Conservation (phyloP, 148 eudicot genomes). For the Salicornia ramosissima region DNA sequence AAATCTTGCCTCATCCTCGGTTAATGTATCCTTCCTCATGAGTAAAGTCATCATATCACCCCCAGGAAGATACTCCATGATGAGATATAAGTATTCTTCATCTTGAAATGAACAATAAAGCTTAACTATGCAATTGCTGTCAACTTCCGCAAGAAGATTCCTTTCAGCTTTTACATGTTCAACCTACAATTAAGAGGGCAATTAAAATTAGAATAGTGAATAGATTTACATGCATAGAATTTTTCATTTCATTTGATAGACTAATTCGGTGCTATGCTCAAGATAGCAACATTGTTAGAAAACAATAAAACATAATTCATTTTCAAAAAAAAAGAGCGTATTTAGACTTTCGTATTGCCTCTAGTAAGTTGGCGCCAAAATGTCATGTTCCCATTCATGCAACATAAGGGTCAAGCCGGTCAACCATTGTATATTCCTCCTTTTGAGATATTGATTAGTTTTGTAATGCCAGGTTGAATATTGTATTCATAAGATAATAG, state of each 20-base stretch:
- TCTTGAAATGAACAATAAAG: constrained; percentile 96
- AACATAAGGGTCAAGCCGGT: too few species aligned
- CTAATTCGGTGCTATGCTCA: background rate
- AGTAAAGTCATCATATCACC: constrained; percentile 98
- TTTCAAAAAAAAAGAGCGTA: background rate
- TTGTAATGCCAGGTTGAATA: too few species aligned
- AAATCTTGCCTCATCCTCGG: constrained; percentile 86
- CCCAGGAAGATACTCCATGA: constrained; percentile 98
- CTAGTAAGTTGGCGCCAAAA: background rate
- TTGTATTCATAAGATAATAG: background rate
- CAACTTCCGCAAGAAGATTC: constrained; percentile 97
- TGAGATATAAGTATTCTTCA: constrained; percentile 79
- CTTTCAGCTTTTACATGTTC: constrained; percentile 98
- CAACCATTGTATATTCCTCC: too few species aligned
- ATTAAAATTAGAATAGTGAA: constrained; percentile 6
- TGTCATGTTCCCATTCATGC: background rate
- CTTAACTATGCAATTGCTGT: constrained; percentile 94
- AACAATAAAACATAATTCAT: background rate
- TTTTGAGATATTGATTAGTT: too few species aligned
- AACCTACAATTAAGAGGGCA: constrained; percentile 40
- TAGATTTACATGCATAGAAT: background rate
- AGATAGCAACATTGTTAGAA: too few species aligned
- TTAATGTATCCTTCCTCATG: constrained; percentile 93
- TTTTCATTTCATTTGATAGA: background rate
- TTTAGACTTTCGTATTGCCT: too few species aligned